Conservation (phyloP, 495 filamentous ascomycete species). For the Neurospora intermedia region DNA sequence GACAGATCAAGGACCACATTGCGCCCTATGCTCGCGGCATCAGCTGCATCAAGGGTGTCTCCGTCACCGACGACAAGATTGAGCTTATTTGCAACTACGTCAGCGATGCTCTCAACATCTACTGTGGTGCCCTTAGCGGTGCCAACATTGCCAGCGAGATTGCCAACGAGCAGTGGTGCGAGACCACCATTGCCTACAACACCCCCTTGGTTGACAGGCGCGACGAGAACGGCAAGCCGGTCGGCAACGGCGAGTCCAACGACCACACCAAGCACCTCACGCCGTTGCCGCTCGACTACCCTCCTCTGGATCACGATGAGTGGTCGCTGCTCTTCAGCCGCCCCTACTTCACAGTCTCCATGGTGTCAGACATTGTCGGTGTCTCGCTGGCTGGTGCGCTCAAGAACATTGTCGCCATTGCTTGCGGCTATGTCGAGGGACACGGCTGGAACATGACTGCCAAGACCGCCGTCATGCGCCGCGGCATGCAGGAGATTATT, state of each 20-base stretch:
- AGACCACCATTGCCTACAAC: conserved; percentile 94
- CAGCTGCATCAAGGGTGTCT: conserved; percentile 96
- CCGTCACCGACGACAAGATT: conserved; percentile 73
- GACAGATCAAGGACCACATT: conserved; percentile 76
- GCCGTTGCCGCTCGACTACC: conserved; percentile 67
- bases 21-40: conserved; percentile 87
- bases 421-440: conserved; percentile 90
- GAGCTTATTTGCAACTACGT: conserved; percentile 92
- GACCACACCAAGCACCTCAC: conserved; percentile 44
- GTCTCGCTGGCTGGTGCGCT: conserved; percentile 91
- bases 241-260: conserved; percentile 51
- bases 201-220: conserved; percentile 66
- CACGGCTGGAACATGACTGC: conserved; percentile 97
- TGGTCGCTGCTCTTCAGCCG: conserved; percentile 84
- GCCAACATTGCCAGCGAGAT: conserved; percentile 97
- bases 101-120: conserved; percentile 79
- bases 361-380: conserved; percentile 87
- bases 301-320: conserved; percentile 66
- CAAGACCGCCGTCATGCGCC: conserved; percentile 92
- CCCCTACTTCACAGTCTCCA: conserved; percentile 92
- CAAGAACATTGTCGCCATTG: conserved; percentile 94
- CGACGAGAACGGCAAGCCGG: conserved; percentile 35
- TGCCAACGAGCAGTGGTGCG: conserved; percentile 87
- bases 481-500: conserved; percentile 89
- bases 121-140: conserved; percentile 91